phyloP scores from a whole-genome alignment of 768 basidiomycete species.

The Infundibulicybe gibba region DNA sequence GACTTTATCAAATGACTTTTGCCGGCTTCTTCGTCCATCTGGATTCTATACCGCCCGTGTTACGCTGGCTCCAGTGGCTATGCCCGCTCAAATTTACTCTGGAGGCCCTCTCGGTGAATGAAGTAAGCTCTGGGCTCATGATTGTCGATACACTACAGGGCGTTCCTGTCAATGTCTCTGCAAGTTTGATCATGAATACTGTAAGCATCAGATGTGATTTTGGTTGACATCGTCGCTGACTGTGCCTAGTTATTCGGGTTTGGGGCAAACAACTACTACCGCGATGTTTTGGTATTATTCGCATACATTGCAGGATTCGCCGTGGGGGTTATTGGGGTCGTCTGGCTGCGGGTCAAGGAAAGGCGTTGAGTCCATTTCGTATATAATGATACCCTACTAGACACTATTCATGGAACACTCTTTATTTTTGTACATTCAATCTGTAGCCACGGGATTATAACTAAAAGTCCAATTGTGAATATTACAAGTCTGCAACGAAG shows the following conservation, averaged over 20 bases:
- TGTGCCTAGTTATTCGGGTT: conserved; percentile 79
- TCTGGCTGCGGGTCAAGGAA: conserved; percentile 79
- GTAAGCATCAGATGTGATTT: conserved; percentile 46
- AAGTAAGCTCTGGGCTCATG: conserved; percentile 84
- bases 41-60: conserved; percentile 77
- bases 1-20: conserved; percentile 81
- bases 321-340: conserved; percentile 64
- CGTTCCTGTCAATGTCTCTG: conserved; percentile 79
- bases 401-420: too few species aligned
- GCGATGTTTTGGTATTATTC: conserved; percentile 85
- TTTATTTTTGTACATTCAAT: too few species aligned
- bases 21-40: conserved; percentile 95
- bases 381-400: too few species aligned
- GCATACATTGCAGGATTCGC: conserved; percentile 84
- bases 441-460: too few species aligned
- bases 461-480: too few species aligned
- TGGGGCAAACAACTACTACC: conserved; percentile 74
- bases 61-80: conserved; percentile 93
- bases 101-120: conserved; percentile 90
- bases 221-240: conserved; percentile 1
- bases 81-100: conserved; percentile 79
- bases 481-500: too few species aligned
- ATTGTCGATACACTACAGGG: conserved; percentile 78
- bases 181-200: conserved; percentile 80
- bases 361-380: conserved; percentile 40